Evolutionary conservation across 2,329 filamentous ascomycete species (phyloP), one percentile per base, ranked within the genome.

Genomic region (Aschersonia sp.): DNA sequence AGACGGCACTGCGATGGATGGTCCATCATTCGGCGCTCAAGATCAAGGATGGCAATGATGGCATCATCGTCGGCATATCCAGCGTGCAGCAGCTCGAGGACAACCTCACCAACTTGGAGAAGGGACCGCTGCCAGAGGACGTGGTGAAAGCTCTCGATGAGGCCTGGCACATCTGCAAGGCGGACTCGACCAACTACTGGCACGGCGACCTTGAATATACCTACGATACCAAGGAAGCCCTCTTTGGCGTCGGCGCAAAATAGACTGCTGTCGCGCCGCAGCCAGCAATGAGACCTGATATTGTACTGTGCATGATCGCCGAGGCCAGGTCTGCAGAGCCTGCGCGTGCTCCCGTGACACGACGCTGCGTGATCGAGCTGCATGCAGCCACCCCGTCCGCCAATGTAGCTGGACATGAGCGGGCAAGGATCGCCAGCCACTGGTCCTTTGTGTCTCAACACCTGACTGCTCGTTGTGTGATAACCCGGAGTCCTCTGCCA

Each of bases 91-190:
- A 83, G 63, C 65, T 82, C 35, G 68, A 73, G 55, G 65, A 69
- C 53, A 81, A 81, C 60, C 64, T 82, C 47, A 64, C 71, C 49
- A 66, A 72, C 51, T 59, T 82, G 32, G 76, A 81, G 60, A 78
- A 79, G 74, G 83, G 85, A 0, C 85, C 85, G 1, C 66, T 94
- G 52, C 86, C 86, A 0, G 77, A 85, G 10, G 85, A 87, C 30
- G 81, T 94, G 12, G 73, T 94, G 8, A 65, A 81, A 59, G 80
- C 76, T 10, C 67, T 94, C 49, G 86, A 94, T 55, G 69, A 85
- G 63, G 87, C 85, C 4, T 94, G 88, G 87, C 53, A 71, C 55
- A 68, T 83, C n/a, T 69, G 75, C 10, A 89, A 87, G 68, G 60
- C 64, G 2, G 72, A 76, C 35, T 67, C 69, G 8, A 52, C 68